Conservation (phyloP, 2,329 filamentous ascomycete species). For the Sporothrix luriei region DNA sequence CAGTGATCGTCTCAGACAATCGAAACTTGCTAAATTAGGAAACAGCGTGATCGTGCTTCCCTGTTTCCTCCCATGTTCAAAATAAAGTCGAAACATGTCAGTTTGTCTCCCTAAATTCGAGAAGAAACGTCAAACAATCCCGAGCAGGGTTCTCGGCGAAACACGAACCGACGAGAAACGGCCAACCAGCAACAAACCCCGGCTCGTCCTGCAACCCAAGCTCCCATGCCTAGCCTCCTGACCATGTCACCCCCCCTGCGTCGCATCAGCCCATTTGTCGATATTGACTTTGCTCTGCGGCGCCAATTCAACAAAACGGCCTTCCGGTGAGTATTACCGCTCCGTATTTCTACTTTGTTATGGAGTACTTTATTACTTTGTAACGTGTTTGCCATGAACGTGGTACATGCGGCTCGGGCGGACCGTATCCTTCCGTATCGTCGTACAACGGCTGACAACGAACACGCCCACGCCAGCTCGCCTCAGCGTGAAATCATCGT, state of each 20-base stretch:
- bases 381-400: neutral
- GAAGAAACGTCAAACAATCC: conserved; percentile 17
- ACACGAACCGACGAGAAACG: neutral
- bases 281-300: conserved; percentile 74
- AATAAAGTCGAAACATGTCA: conserved; percentile 23
- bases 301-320: conserved; percentile 71
- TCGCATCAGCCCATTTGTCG: conserved; percentile 56
- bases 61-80: conserved; percentile 9
- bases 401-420: neutral
- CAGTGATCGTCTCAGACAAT: neutral
- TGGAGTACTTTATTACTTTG: neutral
- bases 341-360: too few species aligned
- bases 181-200: neutral
- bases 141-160: neutral
- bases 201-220: neutral
- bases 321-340: conserved; percentile 62
- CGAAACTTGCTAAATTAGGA: conserved; percentile 12
- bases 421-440: neutral
- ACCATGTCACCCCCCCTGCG: conserved; percentile 42
- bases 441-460: neutral
- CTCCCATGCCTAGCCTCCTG: neutral
- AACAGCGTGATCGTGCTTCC: conserved; percentile 8
- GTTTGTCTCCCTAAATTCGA: neutral
- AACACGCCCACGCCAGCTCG: conserved; percentile 56
- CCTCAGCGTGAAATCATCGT: conserved; percentile 85